phyloP scores from a whole-genome alignment of 2,329 filamentous ascomycete genomes.

The Trichoderma koningiopsis region DNA sequence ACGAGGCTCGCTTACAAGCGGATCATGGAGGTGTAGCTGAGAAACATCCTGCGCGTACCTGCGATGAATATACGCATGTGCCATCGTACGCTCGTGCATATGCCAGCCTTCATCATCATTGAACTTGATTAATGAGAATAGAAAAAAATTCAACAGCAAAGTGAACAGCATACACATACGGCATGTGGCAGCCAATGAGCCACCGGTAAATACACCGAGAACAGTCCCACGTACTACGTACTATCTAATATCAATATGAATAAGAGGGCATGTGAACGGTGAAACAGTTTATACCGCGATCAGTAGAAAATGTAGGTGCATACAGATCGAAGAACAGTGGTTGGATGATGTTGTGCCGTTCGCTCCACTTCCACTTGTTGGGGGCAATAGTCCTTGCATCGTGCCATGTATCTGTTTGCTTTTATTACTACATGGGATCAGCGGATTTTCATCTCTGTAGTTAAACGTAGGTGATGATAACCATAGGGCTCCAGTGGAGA shows the following conservation, averaged over 20 bases:
- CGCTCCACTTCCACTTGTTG: background rate
- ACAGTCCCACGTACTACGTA: background rate
- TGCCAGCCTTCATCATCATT: background rate
- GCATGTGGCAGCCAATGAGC: constrained; percentile 9
- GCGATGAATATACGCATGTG: background rate
- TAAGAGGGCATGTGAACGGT: background rate
- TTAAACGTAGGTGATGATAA: background rate
- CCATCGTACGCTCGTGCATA: background rate
- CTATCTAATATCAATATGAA: too few species aligned
- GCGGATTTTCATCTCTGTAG: background rate
- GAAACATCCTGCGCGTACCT: background rate
- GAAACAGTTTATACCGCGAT: background rate
- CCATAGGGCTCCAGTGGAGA: background rate
- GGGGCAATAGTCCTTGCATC: background rate
- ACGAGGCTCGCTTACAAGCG: constrained; percentile 8
- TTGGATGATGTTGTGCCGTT: background rate
- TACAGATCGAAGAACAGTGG: background rate
- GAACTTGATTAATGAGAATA: background rate
- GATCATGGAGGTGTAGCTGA: background rate
- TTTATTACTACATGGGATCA: background rate
- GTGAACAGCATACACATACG: background rate
- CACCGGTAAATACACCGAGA: background rate
- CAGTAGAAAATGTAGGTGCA: background rate
- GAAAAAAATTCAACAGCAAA: background rate
- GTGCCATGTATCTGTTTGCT: too few species aligned